Percentiles rank a stretch among this genome's conserved stretches.
Evolutionary conservation across 495 filamentous ascomycete species (phyloP).

Genomic region (Penicillium ochrochloron): DNA sequence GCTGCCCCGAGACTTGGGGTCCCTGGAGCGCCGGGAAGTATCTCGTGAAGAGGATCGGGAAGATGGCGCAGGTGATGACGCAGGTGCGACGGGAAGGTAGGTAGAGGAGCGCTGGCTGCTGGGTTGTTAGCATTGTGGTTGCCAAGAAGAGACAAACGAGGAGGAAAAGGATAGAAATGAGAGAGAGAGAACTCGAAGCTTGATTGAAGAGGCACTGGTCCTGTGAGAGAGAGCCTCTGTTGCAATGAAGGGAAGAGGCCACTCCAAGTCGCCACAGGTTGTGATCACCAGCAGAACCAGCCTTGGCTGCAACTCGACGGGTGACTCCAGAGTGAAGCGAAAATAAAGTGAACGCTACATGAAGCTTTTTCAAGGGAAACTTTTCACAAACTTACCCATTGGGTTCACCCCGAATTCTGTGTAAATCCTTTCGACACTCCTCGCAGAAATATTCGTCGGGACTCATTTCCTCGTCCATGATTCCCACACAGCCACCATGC

Average conservation of each 20-base stretch:
- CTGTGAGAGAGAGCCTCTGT: neutral
- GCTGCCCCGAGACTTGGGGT: slow-evolving; percentile 52
- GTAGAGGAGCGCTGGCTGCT: slow-evolving; percentile 66
- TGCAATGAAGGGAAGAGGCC: neutral
- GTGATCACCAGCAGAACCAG: slow-evolving; percentile 4
- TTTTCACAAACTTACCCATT: slow-evolving; percentile 77
- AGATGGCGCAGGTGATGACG: slow-evolving; percentile 47
- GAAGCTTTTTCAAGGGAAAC: slow-evolving; percentile 18
- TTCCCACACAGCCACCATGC: slow-evolving; percentile 96
- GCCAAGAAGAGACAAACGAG: neutral
- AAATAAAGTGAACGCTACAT: slow-evolving; percentile 16
- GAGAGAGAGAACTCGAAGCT: neutral
- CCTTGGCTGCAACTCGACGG: slow-evolving; percentile 9
- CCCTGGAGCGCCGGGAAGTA: slow-evolving; percentile 51
- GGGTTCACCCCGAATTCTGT: slow-evolving; percentile 75
- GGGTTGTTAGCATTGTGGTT: slow-evolving; percentile 34
- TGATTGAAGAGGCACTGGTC: neutral
- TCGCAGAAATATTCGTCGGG: slow-evolving; percentile 99
- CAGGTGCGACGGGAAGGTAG: slow-evolving; percentile 67
- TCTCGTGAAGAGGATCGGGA: slow-evolving; percentile 52
- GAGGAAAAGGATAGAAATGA: neutral
- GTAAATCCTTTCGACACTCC: slow-evolving; percentile 86
- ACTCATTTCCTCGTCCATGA: slow-evolving; percentile 87
- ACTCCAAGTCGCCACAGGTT: slow-evolving; percentile 14
- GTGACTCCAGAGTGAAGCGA: slow-evolving; percentile 18